Evolutionary conservation across 2,329 filamentous ascomycete genomes (phyloP), one percentile per base, ranked within the genome.

Genomic region (Colletotrichum lentis): DNA sequence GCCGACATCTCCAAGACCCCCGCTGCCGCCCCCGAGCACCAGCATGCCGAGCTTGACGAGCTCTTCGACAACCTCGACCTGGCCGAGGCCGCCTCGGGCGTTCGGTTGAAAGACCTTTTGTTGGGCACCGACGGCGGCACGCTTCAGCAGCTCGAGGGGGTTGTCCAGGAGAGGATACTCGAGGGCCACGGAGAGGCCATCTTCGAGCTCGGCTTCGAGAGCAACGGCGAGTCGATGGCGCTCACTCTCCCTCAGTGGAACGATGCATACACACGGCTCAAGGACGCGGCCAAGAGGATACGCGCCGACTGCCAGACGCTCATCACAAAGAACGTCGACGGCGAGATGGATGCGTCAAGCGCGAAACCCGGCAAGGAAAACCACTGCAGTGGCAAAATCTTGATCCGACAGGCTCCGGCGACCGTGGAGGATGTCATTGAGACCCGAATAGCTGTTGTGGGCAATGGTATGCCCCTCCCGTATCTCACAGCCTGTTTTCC

Each of bases 371-470:
- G 84, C 66, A 94, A 92, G 74, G 89, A 92, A 69, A 91, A 88
- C 72, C 90, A 89, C 61, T 91, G 90, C 72, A 91, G 88, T 71
- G 94, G 94, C n/a, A 98, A 97, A 78, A 78, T 97, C 57, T 86
- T 98, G 73, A 86, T 98, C 69, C 88, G 96, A 46, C 89, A 91
- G 75, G 82, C 87, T 24, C 93, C 94, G 3, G 82, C 85, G 22
- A 90, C 85, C 14, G 87, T 93, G 5, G 94, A 98, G 76, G 89
- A 96, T 65, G 92, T 97, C 31, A 97, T 97, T 69, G 96, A 99
- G 84, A 97, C 95, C 11, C 84, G 96, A 73, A 96, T 99, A 80
- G 96, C 95, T 0, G 96, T 99, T 0, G 96, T 99, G 8, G 96
- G 96, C 56, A 99, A 99, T 82, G 93, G 88, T 90, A 77, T 76